These are phyloP conservation scores for Periglandula ipomoeae DNA, from an alignment of 2,329 filamentous ascomycete genomes.

Conservation along the genomic window DNA sequence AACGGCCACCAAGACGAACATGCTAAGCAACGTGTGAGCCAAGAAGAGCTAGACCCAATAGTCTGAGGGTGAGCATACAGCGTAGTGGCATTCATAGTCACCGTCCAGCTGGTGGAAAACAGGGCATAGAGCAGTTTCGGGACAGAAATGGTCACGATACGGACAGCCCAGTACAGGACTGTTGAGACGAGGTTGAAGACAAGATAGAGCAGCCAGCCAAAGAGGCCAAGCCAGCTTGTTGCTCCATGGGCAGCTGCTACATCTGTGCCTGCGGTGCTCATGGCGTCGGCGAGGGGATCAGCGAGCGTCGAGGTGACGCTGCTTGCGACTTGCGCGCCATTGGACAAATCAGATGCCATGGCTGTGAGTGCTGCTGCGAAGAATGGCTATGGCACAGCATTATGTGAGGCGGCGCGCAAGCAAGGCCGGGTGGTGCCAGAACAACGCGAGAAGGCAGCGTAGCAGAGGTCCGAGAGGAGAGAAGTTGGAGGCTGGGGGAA, in stretches of 20 bases:
- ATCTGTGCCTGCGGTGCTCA: constrained; percentile 26
- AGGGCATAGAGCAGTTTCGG: constrained; percentile 84
- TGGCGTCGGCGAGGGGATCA: constrained; percentile 23
- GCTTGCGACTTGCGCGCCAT: constrained; percentile 24
- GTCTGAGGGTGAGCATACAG: constrained; percentile 46
- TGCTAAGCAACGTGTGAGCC: constrained; percentile 32
- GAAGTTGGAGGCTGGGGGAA: constrained; percentile 1
- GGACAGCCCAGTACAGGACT: constrained; percentile 69
- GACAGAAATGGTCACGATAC: constrained; percentile 78
- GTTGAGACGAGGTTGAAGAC: constrained; percentile 47
- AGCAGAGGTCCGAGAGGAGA: constrained; percentile 8
- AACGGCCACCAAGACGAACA: constrained; percentile 66
- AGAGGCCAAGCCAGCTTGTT: constrained; percentile 47
- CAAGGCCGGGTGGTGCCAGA: constrained; percentile 12
- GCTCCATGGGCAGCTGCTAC: constrained; percentile 27
- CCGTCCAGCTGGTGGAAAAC: constrained; percentile 86
- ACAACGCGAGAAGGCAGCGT: background rate
- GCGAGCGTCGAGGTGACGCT: constrained; percentile 24
- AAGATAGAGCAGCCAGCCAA: constrained; percentile 46
- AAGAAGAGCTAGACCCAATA: background rate
- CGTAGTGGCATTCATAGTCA: constrained; percentile 98
- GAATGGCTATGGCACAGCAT: constrained; percentile 26
- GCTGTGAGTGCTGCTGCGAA: constrained; percentile 20
- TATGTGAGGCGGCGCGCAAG: constrained; percentile 19
- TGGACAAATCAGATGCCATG: constrained; percentile 34